Percentiles rank a stretch among this genome's conserved stretches.
Conservation (phyloP, 164 flowering plant genomes). For the Liquidambar formosana region DNA sequence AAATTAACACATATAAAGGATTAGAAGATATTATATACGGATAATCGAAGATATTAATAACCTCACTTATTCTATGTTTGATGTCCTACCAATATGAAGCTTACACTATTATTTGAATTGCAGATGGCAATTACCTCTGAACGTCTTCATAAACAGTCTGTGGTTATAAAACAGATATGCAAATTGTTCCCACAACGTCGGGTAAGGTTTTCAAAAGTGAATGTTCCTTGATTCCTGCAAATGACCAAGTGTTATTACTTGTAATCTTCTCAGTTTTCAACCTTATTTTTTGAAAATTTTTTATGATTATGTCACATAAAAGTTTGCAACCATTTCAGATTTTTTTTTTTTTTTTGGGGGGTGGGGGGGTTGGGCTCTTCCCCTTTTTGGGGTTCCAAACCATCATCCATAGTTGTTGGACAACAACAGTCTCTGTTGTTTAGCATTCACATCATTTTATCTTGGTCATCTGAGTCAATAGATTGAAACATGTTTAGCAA, state of each 20-base stretch:
- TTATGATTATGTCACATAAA: background rate
- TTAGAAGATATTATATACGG: background rate
- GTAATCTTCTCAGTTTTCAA: background rate
- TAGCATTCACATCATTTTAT: no score
- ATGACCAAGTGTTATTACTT: background rate
- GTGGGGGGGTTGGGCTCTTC: no score
- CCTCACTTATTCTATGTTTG: background rate
- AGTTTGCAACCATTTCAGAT: no score
- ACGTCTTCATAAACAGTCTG: conserved; percentile 86
- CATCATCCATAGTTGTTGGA: no score
- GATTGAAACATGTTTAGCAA: no score
- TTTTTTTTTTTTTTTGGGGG: no score
- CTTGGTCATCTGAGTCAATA: no score
- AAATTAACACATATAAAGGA: background rate
- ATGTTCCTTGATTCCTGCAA: background rate
- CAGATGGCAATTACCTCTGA: conserved; percentile 94
- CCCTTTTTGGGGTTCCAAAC: no score
- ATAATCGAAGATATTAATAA: background rate
- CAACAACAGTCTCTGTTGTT: no score
- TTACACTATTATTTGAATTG: conserved; percentile 18
- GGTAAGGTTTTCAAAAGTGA: conserved; percentile 38
- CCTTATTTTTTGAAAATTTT: background rate
- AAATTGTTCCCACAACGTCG: conserved; percentile 90
- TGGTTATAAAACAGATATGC: conserved; percentile 87
- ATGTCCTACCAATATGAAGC: background rate